Base-by-base conservation (phyloP, 768 basidiomycete species). In the Hemileccinum rubropunctum region DNA sequence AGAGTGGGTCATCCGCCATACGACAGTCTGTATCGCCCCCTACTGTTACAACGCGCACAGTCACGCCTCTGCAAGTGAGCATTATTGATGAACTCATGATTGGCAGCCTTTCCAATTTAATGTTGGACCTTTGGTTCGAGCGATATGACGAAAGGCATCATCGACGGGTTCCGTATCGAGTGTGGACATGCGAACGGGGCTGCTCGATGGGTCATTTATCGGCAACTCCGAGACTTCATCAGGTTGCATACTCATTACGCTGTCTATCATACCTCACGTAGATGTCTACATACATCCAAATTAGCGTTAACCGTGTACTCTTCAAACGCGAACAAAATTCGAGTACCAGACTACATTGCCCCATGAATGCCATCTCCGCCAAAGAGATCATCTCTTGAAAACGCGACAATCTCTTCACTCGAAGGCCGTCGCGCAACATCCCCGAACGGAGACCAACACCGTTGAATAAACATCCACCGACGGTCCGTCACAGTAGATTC, bases 151-250 rank as follows among this genome's bases (percentile, higher is more conserved):
- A 83, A 57, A 82, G 74, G 15, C 80, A 85, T 48, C 80, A 85
- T 48, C 75, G 90, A n/a, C 82, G 91, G 18, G 74, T 91, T 95
- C 65, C 82, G 91, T 14, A 92, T 95, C 57, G 92, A 95, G 68
- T 98, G 94, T 65, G 91, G 95, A 68, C 98, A 99, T 66, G 95
- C 92, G 0, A 94, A 95, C 56, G 92, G 92, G 17, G 85, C 86
- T 13, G 83, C 79, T 62, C 76, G 93, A 66, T 99, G 97, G 95
- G 95, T 97, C 27, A 78, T 92, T n/a, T 93, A 93, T 68, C 85
- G 95, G 45, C 86, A 95, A 69, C 76, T 97, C 47, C 84, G 91
- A 53, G 95, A 98, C 66, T 97, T 99, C 62, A 47, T 95, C 40
- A 87, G 87, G 21, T 70, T 99, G 21, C 95, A 98, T 66, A 79